Percentiles rank a stretch among this genome's conserved stretches.
phyloP scores from a whole-genome alignment of 768 basidiomycete genomes.

The Piloderma croceum region DNA sequence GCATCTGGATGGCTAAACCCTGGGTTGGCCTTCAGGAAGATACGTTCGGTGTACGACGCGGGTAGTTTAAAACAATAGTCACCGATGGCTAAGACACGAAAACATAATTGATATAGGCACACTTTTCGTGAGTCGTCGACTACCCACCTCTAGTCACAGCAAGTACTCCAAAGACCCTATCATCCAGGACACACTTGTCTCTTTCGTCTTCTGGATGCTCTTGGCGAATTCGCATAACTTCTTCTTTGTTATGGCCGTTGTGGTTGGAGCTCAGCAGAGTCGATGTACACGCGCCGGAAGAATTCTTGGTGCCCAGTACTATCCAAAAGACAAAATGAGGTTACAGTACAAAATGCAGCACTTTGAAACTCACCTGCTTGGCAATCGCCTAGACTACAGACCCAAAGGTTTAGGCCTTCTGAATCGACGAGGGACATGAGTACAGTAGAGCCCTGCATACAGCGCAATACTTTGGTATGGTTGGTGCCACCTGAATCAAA shows the following conservation, averaged over 20 bases:
- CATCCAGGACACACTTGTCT: conserved; percentile 34
- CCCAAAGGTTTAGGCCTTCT: conserved; percentile 40
- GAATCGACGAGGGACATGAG: conserved; percentile 45
- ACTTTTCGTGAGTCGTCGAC: neutral
- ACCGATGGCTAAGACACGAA: conserved; percentile 38
- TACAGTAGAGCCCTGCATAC: conserved; percentile 49
- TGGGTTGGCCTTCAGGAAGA: conserved; percentile 39
- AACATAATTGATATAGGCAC: neutral
- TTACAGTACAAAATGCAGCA: neutral
- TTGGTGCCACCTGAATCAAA: conserved; percentile 22
- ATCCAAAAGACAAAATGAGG: neutral
- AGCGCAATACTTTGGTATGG: conserved; percentile 33
- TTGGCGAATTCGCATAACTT: conserved; percentile 33
- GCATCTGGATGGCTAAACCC: conserved; percentile 32
- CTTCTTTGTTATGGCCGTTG: conserved; percentile 40
- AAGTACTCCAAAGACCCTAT: conserved; percentile 49
- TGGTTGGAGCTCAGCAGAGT: conserved; percentile 42
- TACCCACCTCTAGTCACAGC: conserved; percentile 50
- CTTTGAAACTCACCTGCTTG: conserved; percentile 37
- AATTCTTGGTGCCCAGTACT: conserved; percentile 39
- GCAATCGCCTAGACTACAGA: conserved; percentile 54
- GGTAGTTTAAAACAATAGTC: conserved; percentile 54
- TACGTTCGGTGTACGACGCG: conserved; percentile 36
- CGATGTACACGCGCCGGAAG: conserved; percentile 32
- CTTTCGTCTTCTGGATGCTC: conserved; percentile 47